Evolutionary conservation across 2,329 filamentous ascomycete species (phyloP).

Genomic region (Trichoderma sp.): DNA sequence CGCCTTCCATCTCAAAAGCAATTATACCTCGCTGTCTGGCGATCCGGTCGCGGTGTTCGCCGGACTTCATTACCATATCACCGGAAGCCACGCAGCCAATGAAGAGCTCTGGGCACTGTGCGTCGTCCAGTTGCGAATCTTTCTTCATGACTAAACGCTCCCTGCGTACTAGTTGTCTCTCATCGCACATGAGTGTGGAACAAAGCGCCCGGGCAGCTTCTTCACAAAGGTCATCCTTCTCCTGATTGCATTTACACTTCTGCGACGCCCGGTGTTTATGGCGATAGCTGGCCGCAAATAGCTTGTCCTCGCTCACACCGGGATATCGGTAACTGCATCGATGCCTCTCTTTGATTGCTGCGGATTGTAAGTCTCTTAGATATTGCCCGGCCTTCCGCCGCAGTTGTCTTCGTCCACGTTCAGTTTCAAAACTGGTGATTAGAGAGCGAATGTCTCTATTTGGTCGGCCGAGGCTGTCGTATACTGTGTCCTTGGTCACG

Average conservation of each 20-base stretch:
- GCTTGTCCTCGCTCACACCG: neutral
- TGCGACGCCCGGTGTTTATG: neutral
- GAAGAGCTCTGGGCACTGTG: neutral
- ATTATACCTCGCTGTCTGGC: neutral
- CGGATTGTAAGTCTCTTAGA: neutral
- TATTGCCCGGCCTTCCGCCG: neutral
- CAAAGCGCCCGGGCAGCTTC: neutral
- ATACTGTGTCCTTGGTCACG: neutral
- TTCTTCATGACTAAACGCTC: neutral
- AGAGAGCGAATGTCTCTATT: neutral
- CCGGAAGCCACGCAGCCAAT: neutral
- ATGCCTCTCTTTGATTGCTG: neutral
- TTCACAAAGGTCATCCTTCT: neutral
- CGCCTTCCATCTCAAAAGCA: neutral
- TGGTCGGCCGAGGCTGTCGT: neutral
- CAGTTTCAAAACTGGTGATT: neutral
- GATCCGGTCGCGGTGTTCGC: neutral
- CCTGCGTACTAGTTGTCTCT: neutral
- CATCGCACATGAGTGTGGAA: neutral
- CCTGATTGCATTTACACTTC: neutral
- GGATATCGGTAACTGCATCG: neutral
- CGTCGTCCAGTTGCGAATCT: neutral
- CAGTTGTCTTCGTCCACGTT: neutral
- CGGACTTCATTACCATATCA: neutral
- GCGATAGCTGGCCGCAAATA: neutral